Evolutionary conservation across 345 rosid genomes (phyloP).

Genomic region (Eucalyptus shirleyi): DNA sequence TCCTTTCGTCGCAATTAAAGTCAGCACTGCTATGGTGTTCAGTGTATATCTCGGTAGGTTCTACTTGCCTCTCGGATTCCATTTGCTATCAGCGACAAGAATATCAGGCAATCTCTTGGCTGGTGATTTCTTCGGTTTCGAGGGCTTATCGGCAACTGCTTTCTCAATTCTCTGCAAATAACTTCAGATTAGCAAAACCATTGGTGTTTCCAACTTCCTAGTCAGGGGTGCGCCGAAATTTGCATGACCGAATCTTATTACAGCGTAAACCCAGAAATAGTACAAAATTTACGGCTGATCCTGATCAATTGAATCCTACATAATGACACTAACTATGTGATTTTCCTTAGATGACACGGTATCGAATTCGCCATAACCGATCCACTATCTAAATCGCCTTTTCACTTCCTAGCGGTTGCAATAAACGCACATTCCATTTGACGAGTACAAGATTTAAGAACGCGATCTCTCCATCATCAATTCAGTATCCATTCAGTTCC

Average conservation of each 20-base stretch:
- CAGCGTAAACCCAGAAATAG: not conserved
- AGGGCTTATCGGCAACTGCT: not conserved
- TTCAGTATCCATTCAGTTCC: not conserved
- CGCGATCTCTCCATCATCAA: not conserved
- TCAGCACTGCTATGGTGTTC: not conserved
- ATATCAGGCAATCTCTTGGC: slow-evolving; percentile 7
- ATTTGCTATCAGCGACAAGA: slow-evolving; percentile 13
- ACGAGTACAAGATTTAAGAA: not conserved
- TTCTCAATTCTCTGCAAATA: not conserved
- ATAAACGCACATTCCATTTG: not conserved
- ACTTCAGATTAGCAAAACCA: not conserved
- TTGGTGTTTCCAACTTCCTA: not conserved
- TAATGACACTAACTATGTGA: not conserved
- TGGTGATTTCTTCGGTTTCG: not conserved
- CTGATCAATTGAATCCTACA: not conserved
- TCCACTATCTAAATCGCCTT: not conserved
- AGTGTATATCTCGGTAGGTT: not conserved
- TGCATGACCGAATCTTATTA: not conserved
- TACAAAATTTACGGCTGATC: not conserved
- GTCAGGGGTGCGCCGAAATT: not conserved
- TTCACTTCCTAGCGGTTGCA: not conserved
- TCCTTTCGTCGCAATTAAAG: not conserved
- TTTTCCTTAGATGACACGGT: not conserved
- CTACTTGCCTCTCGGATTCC: slow-evolving; percentile 58
- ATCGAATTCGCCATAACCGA: not conserved